Conservation (phyloP, 2,329 filamentous ascomycete genomes). For the Colletotrichum sp. region DNA sequence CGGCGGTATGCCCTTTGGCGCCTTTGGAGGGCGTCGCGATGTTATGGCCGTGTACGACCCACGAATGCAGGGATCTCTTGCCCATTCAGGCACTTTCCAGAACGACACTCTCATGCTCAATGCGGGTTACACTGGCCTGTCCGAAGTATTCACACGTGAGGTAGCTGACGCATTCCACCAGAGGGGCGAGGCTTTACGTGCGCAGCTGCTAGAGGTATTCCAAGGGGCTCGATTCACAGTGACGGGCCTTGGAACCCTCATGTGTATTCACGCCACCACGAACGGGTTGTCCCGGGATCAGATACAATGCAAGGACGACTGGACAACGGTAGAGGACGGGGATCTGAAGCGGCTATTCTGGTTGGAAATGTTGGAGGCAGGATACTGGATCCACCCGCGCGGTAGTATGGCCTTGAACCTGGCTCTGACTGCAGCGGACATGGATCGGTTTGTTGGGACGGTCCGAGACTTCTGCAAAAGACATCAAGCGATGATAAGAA, state of each 20-base stretch:
- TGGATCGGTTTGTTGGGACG: not conserved
- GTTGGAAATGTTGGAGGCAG: not conserved
- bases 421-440: not conserved
- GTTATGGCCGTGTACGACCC: conserved; percentile 58
- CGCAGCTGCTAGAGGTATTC: not conserved
- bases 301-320: not conserved
- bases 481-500: not conserved
- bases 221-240: not conserved
- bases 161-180: not conserved
- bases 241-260: not conserved
- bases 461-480: not conserved
- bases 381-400: not conserved
- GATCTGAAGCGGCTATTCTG: not conserved
- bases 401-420: not conserved
- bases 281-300: not conserved
- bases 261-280: not conserved
- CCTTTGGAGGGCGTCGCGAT: conserved; percentile 57
- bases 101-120: conserved; percentile 48
- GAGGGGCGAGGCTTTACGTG: not conserved
- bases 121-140: not conserved
- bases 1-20: conserved; percentile 63
- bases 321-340: not conserved
- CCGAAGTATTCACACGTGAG: not conserved
- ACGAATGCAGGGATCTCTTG: conserved; percentile 29
- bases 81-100: conserved; percentile 67